A percentile compares a stretch with the other conserved stretches of the same genome.
Conservation (phyloP, 306 rosid genomes). For the Mimosa pudica region DNA sequence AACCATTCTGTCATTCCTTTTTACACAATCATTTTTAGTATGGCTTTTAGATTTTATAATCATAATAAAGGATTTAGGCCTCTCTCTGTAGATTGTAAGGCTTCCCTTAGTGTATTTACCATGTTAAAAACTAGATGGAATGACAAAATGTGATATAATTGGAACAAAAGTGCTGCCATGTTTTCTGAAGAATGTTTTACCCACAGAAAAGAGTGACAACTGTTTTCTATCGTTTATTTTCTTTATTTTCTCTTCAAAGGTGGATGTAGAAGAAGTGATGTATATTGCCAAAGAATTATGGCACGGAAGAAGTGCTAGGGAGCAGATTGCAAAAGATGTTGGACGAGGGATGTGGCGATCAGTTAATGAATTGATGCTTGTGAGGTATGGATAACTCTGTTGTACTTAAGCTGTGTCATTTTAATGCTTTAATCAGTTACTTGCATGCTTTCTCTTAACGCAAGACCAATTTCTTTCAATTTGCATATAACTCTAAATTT, state of each 20-base stretch:
- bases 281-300: constrained; percentile 87
- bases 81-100: background rate
- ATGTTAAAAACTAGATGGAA: background rate
- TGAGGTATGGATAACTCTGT: constrained; percentile 58
- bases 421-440: constrained; percentile 26
- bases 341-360: constrained; percentile 99
- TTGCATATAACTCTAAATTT: background rate
- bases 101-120: background rate
- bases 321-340: constrained; percentile 62
- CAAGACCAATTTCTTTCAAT: constrained; percentile 5
- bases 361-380: constrained; percentile 90
- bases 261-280: constrained; percentile 94
- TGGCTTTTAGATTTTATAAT: background rate
- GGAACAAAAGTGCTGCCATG: background rate
- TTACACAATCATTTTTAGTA: background rate
- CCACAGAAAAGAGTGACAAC: background rate
- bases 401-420: constrained; percentile 26
- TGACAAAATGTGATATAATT: background rate
- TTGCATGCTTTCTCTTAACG: constrained; percentile 14
- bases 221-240: background rate
- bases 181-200: background rate
- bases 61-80: background rate
- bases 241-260: constrained; percentile 50
- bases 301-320: constrained; percentile 95
- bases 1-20: background rate